Evolutionary conservation across 1,139 yeast genomes (phyloP).

Genomic region (Protomyces gravidus): DNA sequence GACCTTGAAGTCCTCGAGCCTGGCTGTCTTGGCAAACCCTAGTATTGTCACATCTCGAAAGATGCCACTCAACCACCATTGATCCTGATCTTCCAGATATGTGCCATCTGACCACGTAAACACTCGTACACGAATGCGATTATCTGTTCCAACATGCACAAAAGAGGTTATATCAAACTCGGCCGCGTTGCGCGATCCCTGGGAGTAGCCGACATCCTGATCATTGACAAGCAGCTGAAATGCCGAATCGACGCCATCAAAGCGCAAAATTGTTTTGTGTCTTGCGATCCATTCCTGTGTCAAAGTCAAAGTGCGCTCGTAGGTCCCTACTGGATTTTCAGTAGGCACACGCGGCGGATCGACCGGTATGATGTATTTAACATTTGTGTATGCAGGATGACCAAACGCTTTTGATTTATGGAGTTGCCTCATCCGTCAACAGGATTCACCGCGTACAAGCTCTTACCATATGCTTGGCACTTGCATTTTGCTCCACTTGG

Average conservation of each 20-base stretch:
- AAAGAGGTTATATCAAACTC: slow-evolving; percentile 39
- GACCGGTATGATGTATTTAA: slow-evolving; percentile 41
- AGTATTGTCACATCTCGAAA: slow-evolving; percentile 37
- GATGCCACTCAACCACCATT: slow-evolving; percentile 43
- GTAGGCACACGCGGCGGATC: slow-evolving; percentile 43
- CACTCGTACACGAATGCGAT: slow-evolving; percentile 38
- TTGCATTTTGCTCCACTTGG: slow-evolving; percentile 34
- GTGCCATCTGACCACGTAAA: slow-evolving; percentile 42
- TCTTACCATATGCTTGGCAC: slow-evolving; percentile 45
- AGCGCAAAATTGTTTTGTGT: slow-evolving; percentile 37
- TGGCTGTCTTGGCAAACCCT: slow-evolving; percentile 34
- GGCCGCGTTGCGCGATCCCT: slow-evolving; percentile 42
- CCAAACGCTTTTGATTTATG: slow-evolving; percentile 40
- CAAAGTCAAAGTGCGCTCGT: slow-evolving; percentile 37
- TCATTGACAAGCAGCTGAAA: slow-evolving; percentile 41
- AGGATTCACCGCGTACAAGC: not conserved
- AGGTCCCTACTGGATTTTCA: slow-evolving; percentile 43
- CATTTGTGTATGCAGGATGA: slow-evolving; percentile 42
- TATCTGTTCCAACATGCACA: slow-evolving; percentile 27
- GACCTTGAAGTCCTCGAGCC: slow-evolving; percentile 36
- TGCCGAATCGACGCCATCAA: slow-evolving; percentile 43
- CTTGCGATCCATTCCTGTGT: slow-evolving; percentile 31
- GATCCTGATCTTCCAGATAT: slow-evolving; percentile 44
- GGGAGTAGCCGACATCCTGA: slow-evolving; percentile 39
- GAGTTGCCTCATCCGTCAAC: not conserved